Base-by-base conservation (phyloP, 108 stramenopile species). In the Skeletonema costatum region DNA sequence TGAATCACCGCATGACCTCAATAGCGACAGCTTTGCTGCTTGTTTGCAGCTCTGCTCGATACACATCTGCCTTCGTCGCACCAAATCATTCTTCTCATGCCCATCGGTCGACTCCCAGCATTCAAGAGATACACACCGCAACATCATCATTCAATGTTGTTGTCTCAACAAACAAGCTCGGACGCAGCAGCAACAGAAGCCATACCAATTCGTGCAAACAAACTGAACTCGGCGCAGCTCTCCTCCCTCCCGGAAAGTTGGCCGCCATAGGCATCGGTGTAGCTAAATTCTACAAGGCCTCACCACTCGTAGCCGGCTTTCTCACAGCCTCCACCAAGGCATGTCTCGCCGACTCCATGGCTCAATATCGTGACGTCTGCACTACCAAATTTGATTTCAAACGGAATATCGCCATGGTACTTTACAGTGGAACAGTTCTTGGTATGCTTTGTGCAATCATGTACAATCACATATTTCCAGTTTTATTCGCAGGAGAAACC, bases 251-350 rank as follows among this genome's bases (percentile, higher is more conserved):
- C 25, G 62, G 21, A 16, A 62, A 36, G 8, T 36, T 63, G 16
- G 25, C 62, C 5, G 62, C 62, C 16, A 60, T 60, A 1, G 60
- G 67, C 6, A 42, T 31, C 48, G 17, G 38, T 19, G 67, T 68
- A 6, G 30, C 67, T 4, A 62, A 59, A 60, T 68, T 68, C 67
- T 68, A 68, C 60, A 68, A 68, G 7, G 67, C 60, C 5, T 68
- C 31, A 14, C 67, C 67, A 31, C 56, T 68, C n/a, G 8, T 60
- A 0, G 67, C 67, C 9, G 67, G 60, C 21, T 68, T 68, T 2
- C 60, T 62, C 19, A 68, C 67, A 2, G 60, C 67, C 6, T 56
- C 56, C 17, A 68, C 60, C 67, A 68, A 68, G 60, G 67, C 67
- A 51, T 64, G 63, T 64, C 6, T 50, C n/a, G 38, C 63, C n/a